These are phyloP conservation scores for Cryptosporidium meleagridis DNA, from an alignment of 169 alveolate genomes.

Conservation along the genomic window DNA sequence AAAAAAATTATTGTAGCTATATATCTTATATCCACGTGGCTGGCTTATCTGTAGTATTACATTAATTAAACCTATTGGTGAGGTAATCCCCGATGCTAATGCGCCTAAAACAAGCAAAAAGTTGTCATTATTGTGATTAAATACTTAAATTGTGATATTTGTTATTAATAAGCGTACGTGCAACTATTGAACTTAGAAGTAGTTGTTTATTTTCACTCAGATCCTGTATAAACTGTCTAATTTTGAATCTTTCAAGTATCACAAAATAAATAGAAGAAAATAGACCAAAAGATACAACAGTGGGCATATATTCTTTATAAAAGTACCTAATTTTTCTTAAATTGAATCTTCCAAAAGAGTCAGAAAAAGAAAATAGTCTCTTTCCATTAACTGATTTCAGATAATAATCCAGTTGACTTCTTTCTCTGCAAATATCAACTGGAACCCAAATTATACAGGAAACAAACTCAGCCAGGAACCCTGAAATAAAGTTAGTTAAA, in stretches of 20 bases:
- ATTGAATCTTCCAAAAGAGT: background rate
- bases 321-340: background rate
- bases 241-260: background rate
- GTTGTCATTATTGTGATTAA: no score
- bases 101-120: background rate
- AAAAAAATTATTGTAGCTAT: background rate
- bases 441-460: conserved; percentile 7
- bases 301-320: background rate
- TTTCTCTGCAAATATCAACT: background rate
- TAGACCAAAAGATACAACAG: background rate
- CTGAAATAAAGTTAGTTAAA: background rate
- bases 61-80: background rate
- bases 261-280: background rate
- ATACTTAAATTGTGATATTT: background rate
- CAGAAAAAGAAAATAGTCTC: background rate
- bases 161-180: background rate
- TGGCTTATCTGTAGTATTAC: background rate
- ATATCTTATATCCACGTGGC: background rate
- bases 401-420: background rate
- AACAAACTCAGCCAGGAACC: background rate
- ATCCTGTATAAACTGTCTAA: background rate
- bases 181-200: background rate
- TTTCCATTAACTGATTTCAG: background rate
- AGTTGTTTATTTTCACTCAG: background rate
- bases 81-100: background rate